Conservation (phyloP, 2,329 filamentous ascomycete genomes). For the Aureobasidium sp. region DNA sequence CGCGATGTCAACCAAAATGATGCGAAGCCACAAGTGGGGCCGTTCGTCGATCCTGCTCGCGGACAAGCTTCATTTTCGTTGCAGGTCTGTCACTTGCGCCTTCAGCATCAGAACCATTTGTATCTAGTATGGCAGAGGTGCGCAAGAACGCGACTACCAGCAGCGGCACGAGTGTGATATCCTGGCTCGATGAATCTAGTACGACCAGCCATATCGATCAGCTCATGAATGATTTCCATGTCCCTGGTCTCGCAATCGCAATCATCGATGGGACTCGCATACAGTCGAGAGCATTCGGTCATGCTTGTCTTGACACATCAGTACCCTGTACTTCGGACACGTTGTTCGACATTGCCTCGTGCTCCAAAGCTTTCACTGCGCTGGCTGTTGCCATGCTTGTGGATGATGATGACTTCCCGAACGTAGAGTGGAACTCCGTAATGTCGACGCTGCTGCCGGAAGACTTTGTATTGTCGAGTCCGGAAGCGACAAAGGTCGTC, state of each 20-base stretch:
- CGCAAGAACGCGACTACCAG: background rate
- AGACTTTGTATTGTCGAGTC: conserved; percentile 45
- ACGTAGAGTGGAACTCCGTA: conserved; percentile 21
- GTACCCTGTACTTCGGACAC: conserved; percentile 39
- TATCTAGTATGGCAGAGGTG: background rate
- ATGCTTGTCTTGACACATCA: conserved; percentile 29
- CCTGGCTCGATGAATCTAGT: background rate
- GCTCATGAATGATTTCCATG: background rate
- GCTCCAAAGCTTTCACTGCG: conserved; percentile 48
- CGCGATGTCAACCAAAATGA: no score
- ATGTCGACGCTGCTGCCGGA: conserved; percentile 39
- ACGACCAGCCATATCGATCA: background rate
- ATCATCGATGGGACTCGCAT: background rate
- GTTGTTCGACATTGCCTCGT: conserved; percentile 49
- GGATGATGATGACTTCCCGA: conserved; percentile 29
- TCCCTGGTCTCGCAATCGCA: background rate
- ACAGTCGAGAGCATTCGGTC: conserved; percentile 23
- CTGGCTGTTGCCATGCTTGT: conserved; percentile 45
- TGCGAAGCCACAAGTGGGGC: background rate
- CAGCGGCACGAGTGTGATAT: background rate
- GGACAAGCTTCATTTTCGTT: background rate
- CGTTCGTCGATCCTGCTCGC: background rate
- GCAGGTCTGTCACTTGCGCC: background rate
- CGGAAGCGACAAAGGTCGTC: conserved; percentile 40
- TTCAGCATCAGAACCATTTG: no score